Evolutionary conservation across 768 basidiomycete species (phyloP), one percentile per base, ranked within the genome.

Genomic region (Boletellus ananiceps): DNA sequence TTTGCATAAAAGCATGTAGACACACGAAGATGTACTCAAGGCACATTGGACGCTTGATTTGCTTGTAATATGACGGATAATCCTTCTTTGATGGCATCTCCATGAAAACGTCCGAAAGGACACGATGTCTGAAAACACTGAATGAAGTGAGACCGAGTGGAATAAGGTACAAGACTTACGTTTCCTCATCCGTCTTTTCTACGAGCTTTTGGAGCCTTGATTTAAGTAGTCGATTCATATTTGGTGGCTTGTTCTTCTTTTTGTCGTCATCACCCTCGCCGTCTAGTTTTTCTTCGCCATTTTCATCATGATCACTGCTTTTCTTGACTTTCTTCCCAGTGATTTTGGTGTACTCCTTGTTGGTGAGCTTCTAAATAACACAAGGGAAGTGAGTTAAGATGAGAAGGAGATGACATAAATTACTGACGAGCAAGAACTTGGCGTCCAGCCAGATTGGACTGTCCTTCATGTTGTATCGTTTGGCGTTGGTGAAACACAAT

Each of bases 361-460:
- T 69, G 23, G 67, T 61, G 11, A 75, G 63, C 72, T 79, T 81
- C 79, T 81, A 55, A 16, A 23, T 38, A 19, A 25, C n/a, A 25
- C 27, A 40, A 29, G 9, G 21, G 15, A 42, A 27, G 49, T 51
- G 40, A 56, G 50, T 29, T 35, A 5, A 5, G 44, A 40, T 44
- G 19, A 34, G 25, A 31, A 42, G n/a, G 8, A 37, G 21, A 48
- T 15, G 29, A 7, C 4, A 11, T 16, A 29, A 29, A 11, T 16
- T 13, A 75, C 84, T 61, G 55, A 92, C 91, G 69, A 88, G 75
- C 31, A 93, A 71, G 47, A 80, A 78, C 63, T 85, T 89, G n/a
- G 91, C 91, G 68, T 91, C 88, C 50, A 75, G 74, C 74, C 80
- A 91, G 51, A 93, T 91, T 39, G 68, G 71, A 63, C 88, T 91